Percentiles rank a stretch among this genome's conserved stretches.
These are phyloP conservation scores for Acacia crassicarpa DNA, from an alignment of 306 rosid genomes.

Conservation along the genomic window DNA sequence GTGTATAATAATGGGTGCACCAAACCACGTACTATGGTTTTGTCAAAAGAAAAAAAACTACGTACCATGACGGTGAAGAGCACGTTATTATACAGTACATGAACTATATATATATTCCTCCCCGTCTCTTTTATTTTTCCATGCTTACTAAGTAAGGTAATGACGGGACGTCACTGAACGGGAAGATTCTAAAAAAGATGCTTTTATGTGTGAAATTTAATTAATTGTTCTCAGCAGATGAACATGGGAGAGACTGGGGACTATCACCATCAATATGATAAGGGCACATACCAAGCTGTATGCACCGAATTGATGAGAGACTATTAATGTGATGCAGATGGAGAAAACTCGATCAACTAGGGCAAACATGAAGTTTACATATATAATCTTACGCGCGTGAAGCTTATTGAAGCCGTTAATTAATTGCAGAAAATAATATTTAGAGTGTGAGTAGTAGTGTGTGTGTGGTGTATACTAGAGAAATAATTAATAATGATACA, in stretches of 20 bases:
- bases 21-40: not conserved
- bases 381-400: not conserved
- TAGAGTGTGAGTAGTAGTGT: not conserved
- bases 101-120: not conserved
- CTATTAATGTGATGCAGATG: not conserved
- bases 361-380: not conserved
- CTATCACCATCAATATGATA: not conserved
- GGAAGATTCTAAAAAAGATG: not conserved
- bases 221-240: not conserved
- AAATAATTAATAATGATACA: not conserved
- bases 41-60: no score
- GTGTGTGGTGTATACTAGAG: not conserved
- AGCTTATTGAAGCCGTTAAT: not conserved
- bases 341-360: not conserved
- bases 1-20: not conserved
- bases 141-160: not conserved
- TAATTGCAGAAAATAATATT: not conserved
- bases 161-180: not conserved
- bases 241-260: slow-evolving; percentile 3
- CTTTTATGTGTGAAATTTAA: not conserved
- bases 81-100: no score
- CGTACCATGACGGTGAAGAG: no score
- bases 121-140: not conserved
- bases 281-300: not conserved
- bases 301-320: not conserved